Base-by-base conservation (phyloP, 352 stramenopile species). In the Sclerospora graminicola region DNA sequence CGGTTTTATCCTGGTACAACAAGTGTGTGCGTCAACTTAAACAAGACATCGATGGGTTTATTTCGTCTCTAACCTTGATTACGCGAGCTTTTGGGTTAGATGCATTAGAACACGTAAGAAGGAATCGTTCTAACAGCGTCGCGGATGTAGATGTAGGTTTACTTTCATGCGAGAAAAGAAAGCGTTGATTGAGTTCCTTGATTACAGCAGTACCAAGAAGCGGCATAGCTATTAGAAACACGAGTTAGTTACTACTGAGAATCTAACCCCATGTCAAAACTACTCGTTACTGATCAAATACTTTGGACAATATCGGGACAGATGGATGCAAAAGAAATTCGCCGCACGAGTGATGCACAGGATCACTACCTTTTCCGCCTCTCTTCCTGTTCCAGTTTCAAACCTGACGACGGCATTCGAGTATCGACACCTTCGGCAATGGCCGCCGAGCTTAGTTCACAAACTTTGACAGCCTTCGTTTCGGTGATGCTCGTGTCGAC, bases 281-380 rank as follows among this genome's bases (percentile, higher is more conserved):
- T 26, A 65, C 56, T 29, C 51, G 45, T 49, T 84, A 68, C 46
- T 60, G 44, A 5, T 78, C 66, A 24, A 84, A 57, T 41, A 74
- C 41, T 23, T n/a, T 54, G 39, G 16, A 65, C 48, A 41, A 83
- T 50, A 10, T 65, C 50, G 0, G 63, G 60, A 35, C 63, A 60
- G n/a, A 24, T 72, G 64, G 8, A 61, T 57, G 16, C n/a, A 62
- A 51, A 8, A 89, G 54, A 26, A 81, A 84, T 18, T 84, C 66
- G 1, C 66, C 69, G n/a, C 86, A 62, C n/a, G 84, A 56, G 26
- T 77, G 57, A 21, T 79, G 55, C n/a, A n/a, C n/a, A n/a, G n/a
- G n/a, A n/a, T n/a, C n/a, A n/a, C n/a, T n/a, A n/a, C n/a, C n/a
- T n/a, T n/a, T n/a, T n/a, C n/a, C n/a, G n/a, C n/a, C n/a, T n/a